Conservation (phyloP, 345 rosid species). For the Heritiera fomes region DNA sequence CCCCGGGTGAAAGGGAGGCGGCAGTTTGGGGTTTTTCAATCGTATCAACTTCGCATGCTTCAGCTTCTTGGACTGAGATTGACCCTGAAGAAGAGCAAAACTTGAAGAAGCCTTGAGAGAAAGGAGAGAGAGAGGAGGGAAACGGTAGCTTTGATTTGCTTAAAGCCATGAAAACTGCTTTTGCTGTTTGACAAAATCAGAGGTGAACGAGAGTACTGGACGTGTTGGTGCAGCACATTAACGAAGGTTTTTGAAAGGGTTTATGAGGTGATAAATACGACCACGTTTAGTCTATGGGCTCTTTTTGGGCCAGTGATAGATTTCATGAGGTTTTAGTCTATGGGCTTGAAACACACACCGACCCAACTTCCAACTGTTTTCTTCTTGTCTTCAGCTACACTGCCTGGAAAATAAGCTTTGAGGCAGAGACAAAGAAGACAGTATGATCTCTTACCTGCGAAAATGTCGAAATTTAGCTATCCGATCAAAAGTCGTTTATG, state of each 20-base stretch:
- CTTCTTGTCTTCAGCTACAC: background rate
- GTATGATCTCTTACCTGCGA: conserved; percentile 43
- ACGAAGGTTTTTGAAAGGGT: background rate
- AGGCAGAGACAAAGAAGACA: background rate
- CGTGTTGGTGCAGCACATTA: background rate
- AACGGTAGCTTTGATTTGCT: background rate
- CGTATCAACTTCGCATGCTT: conserved; percentile 24
- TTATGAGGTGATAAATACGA: background rate
- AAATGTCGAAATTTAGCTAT: conserved; percentile 43
- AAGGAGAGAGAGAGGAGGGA: background rate
- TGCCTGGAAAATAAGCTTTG: background rate
- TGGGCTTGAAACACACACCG: background rate
- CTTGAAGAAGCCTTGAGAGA: background rate
- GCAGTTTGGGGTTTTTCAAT: conserved; percentile 25
- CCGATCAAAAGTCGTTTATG: conserved; percentile 4
- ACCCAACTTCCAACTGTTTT: background rate
- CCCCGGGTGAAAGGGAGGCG: conserved; percentile 47
- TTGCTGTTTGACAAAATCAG: background rate
- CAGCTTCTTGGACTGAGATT: conserved; percentile 19
- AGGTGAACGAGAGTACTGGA: background rate
- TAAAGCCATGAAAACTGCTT: conserved; percentile 34
- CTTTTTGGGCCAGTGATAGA: background rate
- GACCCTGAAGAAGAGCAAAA: conserved; percentile 24
- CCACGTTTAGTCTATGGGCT: background rate
- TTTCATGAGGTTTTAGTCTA: background rate